Conservation (phyloP, 768 basidiomycete genomes). For the Nidularia sp. region DNA sequence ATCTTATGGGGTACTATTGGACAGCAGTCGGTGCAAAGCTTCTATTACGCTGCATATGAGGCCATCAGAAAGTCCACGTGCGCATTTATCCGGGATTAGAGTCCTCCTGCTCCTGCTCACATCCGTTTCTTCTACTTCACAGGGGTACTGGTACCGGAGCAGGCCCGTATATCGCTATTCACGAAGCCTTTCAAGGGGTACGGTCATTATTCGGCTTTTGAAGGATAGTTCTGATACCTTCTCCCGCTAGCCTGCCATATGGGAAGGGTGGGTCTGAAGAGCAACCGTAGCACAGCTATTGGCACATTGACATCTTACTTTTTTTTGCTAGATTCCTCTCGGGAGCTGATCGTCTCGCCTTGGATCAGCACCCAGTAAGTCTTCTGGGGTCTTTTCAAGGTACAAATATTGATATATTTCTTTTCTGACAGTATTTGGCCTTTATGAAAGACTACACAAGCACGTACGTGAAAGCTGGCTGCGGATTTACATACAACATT, state of each 20-base stretch:
- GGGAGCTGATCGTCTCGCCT: conserved; percentile 69
- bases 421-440: conserved; percentile 35
- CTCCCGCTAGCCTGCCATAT: conserved; percentile 30
- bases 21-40: conserved; percentile 32
- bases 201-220: conserved; percentile 11
- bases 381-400: conserved; percentile 1
- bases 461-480: conserved; percentile 23
- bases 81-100: conserved; percentile 3
- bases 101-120: not conserved
- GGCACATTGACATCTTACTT: conserved; percentile 3
- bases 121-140: conserved; percentile 4
- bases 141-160: conserved; percentile 66
- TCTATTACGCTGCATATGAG: conserved; percentile 42
- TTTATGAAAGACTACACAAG: conserved; percentile 33
- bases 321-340: conserved; percentile 51
- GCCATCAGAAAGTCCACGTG: conserved; percentile 40
- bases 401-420: conserved; percentile 2
- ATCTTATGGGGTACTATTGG: conserved; percentile 59
- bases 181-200: conserved; percentile 65
- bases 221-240: conserved; percentile 6
- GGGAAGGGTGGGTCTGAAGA: conserved; percentile 31
- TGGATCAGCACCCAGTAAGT: conserved; percentile 80
- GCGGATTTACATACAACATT: not conserved
- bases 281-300: not conserved
- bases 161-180: conserved; percentile 53